These are phyloP conservation scores for Penicillium sp. DNA, from an alignment of 2,329 filamentous ascomycete species.

Conservation along the genomic window DNA sequence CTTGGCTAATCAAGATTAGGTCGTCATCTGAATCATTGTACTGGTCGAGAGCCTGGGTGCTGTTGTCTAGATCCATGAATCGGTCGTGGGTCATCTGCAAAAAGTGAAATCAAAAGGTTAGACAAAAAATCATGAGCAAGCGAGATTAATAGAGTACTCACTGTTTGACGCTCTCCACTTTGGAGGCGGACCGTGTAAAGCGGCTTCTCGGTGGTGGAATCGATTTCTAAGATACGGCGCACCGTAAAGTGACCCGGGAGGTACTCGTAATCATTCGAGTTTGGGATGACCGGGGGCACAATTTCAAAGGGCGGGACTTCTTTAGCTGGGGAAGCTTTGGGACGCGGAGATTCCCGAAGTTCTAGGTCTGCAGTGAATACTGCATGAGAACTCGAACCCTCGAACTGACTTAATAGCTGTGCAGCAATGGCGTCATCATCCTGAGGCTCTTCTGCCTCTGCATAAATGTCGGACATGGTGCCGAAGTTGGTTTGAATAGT, in stretches of 20 bases:
- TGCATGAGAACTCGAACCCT: not conserved
- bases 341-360: not conserved
- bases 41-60: conserved; percentile 13
- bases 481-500: not conserved
- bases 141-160: conserved; percentile 21
- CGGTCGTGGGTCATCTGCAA: conserved; percentile 26
- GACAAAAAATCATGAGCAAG: conserved; percentile 5
- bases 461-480: conserved; percentile 2
- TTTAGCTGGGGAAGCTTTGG: not conserved
- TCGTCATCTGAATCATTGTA: conserved; percentile 15
- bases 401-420: conserved; percentile 8
- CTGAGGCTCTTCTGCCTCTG: not conserved
- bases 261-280: conserved; percentile 35
- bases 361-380: not conserved
- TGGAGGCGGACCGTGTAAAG: conserved; percentile 32
- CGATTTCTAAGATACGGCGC: conserved; percentile 29
- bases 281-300: conserved; percentile 25
- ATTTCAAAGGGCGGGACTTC: conserved; percentile 19
- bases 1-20: not conserved
- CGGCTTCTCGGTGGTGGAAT: conserved; percentile 15
- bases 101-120: not conserved
- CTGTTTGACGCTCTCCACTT: conserved; percentile 35
- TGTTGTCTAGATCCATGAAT: conserved; percentile 29
- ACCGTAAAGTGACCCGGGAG: conserved; percentile 38
- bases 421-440: conserved; percentile 8